Evolutionary conservation across 768 basidiomycete genomes (phyloP).

Genomic region (Austroboletus festivus): DNA sequence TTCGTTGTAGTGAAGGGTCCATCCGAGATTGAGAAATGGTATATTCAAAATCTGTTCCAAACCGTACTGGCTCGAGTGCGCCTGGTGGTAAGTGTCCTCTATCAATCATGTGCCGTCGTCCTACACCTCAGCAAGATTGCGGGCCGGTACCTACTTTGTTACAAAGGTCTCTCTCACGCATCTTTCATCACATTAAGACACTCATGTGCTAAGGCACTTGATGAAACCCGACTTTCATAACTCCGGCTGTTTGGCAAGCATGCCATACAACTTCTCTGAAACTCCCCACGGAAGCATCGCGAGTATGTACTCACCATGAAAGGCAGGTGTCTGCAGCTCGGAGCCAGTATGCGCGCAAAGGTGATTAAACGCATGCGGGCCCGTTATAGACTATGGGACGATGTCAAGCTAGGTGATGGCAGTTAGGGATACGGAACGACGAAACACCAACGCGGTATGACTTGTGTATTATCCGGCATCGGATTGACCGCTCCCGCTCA

Average conservation of each 20-base stretch:
- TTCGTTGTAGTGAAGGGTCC: no score
- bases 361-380: no score
- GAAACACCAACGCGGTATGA: not conserved
- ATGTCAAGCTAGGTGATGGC: not conserved
- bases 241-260: not conserved
- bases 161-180: not conserved
- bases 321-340: no score
- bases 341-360: no score
- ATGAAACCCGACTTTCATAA: not conserved
- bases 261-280: not conserved
- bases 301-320: not conserved
- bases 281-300: not conserved
- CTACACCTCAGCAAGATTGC: no score
- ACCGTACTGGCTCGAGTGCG: not conserved
- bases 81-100: not conserved
- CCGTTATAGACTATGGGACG: no score
- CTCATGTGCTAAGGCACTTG: not conserved
- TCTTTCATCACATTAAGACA: not conserved
- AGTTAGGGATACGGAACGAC: not conserved
- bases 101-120: no score
- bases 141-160: no score
- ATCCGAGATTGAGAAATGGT: not conserved
- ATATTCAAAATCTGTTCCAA: no score
- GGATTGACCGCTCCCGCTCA: not conserved
- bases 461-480: not conserved